A percentile compares a stretch with the other conserved stretches of the same genome.
phyloP scores from a whole-genome alignment of 2,329 filamentous ascomycete species.

The Thielaviopsis populi region DNA sequence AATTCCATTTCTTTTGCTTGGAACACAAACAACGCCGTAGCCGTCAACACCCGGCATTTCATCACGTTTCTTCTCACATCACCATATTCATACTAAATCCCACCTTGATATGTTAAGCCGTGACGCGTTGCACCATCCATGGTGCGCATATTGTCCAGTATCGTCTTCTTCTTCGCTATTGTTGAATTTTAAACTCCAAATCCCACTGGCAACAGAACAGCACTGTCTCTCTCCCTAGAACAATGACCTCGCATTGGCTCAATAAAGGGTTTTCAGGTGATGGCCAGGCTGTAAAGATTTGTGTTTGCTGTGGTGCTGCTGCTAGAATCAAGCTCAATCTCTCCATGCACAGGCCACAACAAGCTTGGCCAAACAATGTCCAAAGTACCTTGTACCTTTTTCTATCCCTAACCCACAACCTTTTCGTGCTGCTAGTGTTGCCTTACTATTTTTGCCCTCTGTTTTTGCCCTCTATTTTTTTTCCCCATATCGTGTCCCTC shows the following conservation, averaged over 20 bases:
- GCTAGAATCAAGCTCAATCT: not conserved
- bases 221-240: too few species aligned
- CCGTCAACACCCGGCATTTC: too few species aligned
- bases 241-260: not conserved
- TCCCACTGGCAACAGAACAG: not conserved
- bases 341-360: not conserved
- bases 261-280: not conserved
- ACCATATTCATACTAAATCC: too few species aligned
- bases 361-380: slow-evolving; percentile 3
- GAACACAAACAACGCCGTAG: too few species aligned
- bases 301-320: not conserved
- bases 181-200: not conserved
- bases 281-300: not conserved
- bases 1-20: too few species aligned
- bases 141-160: not conserved
- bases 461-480: slow-evolving; percentile 1
- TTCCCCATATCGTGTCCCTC: not conserved
- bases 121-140: not conserved
- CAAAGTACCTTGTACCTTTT: slow-evolving; percentile 7
- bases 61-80: too few species aligned
- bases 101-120: not conserved
- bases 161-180: not conserved
- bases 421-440: not conserved
- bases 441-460: not conserved
- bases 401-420: slow-evolving; percentile 7